These are phyloP conservation scores for Alternaria brassicae DNA, from an alignment of 2,329 filamentous ascomycete genomes.

Conservation along the genomic window DNA sequence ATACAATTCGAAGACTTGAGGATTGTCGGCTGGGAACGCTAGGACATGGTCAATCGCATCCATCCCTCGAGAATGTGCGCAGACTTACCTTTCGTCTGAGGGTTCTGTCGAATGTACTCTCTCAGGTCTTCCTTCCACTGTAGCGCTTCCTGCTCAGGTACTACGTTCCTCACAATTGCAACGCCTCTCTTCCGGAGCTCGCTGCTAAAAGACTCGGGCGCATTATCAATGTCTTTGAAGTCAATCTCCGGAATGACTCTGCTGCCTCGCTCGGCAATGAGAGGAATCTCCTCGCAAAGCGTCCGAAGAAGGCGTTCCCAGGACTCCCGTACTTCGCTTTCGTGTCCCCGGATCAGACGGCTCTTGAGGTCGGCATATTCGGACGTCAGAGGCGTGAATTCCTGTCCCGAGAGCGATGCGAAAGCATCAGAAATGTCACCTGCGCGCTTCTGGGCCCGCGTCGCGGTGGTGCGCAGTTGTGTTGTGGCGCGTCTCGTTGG, in stretches of 20 bases:
- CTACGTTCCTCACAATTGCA: constrained; percentile 56
- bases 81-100: constrained; percentile 51
- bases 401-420: constrained; percentile 56
- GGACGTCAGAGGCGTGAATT: constrained; percentile 54
- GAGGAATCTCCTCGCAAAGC: constrained; percentile 55
- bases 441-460: constrained; percentile 52
- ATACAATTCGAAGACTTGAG: constrained; percentile 61
- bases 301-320: constrained; percentile 56
- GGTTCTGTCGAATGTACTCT: constrained; percentile 56
- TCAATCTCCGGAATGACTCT: constrained; percentile 57
- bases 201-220: constrained; percentile 62
- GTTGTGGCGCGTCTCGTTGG: constrained; percentile 26
- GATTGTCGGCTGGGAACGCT: constrained; percentile 58
- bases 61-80: not conserved
- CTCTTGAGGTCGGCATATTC: constrained; percentile 57
- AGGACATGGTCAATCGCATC: constrained; percentile 17
- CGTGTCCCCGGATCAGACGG: constrained; percentile 55
- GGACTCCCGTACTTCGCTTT: constrained; percentile 56
- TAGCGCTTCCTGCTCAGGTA: constrained; percentile 54
- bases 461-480: constrained; percentile 40
- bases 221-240: constrained; percentile 56
- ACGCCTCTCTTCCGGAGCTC: constrained; percentile 66
- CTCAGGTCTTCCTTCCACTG: constrained; percentile 54
- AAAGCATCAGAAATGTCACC: constrained; percentile 61
- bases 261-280: constrained; percentile 53